Conservation (phyloP, 257 asterid genomes). For the Solanum ahanhuiri region DNA sequence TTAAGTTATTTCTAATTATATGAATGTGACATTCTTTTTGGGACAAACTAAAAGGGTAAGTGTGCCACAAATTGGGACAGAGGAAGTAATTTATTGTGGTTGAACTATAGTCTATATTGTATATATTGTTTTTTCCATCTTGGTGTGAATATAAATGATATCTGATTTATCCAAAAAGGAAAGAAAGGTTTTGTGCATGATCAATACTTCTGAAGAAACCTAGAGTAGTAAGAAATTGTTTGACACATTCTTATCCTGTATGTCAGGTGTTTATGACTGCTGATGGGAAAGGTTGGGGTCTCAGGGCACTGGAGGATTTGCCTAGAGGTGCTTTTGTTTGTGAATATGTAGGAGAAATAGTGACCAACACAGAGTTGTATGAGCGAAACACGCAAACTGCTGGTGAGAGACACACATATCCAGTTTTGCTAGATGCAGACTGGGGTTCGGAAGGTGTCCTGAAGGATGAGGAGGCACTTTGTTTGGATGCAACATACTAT, state of each 20-base stretch:
- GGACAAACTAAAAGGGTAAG: background rate
- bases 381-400: conserved; percentile 30
- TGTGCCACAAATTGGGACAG: background rate
- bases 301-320: conserved; percentile 59
- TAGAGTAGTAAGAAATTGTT: background rate
- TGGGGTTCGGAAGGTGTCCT: conserved; percentile 56
- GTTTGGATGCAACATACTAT: conserved; percentile 58
- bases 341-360: conserved; percentile 51
- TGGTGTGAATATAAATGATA: background rate
- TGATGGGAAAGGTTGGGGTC: conserved; percentile 78
- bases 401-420: conserved; percentile 41
- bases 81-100: background rate
- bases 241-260: background rate
- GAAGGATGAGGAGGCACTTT: conserved; percentile 63
- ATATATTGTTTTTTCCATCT: background rate
- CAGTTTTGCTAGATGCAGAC: conserved; percentile 63
- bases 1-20: background rate
- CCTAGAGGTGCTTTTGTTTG: conserved; percentile 70
- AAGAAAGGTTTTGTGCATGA: background rate
- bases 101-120: background rate
- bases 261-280: conserved; percentile 47
- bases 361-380: conserved; percentile 53
- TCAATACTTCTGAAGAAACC: background rate
- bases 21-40: background rate
- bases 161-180: background rate